These are phyloP conservation scores for Phytophthora podocarpi DNA, from an alignment of 352 stramenopile genomes.

Conservation along the genomic window DNA sequence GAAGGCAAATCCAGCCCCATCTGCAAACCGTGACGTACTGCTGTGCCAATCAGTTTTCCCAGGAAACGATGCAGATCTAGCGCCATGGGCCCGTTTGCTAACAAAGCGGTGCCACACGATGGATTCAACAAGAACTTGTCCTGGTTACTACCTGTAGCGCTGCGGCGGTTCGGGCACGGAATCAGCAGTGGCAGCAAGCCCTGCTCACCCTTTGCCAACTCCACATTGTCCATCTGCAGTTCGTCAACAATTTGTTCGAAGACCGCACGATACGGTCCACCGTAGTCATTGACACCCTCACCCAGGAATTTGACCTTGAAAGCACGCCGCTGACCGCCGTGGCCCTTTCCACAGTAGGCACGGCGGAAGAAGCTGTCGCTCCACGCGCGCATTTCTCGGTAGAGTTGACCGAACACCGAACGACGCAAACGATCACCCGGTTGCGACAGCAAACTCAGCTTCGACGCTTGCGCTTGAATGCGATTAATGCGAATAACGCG, in stretches of 20 bases:
- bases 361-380: constrained; percentile 94
- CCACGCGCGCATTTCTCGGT: constrained; percentile 96
- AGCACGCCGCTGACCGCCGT: constrained; percentile 96
- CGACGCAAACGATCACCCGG: constrained; percentile 86
- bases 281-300: constrained; percentile 99
- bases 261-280: constrained; percentile 96
- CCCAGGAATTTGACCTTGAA: constrained; percentile 99
- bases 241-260: constrained; percentile 98
- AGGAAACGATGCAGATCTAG: constrained; percentile 95
- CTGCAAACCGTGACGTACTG: constrained; percentile 95
- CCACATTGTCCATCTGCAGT: constrained; percentile 91
- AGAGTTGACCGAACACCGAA: constrained; percentile 98
- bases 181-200: constrained; percentile 89
- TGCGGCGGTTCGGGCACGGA: constrained; percentile 88
- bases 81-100: constrained; percentile 88
- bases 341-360: constrained; percentile 96
- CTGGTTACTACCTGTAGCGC: constrained; percentile 87
- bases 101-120: constrained; percentile 77
- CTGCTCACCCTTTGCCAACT: constrained; percentile 85
- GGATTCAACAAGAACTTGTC: constrained; percentile 93
- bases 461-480: constrained; percentile 91
- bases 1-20: constrained; percentile 92
- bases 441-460: constrained; percentile 89
- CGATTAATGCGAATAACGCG: constrained; percentile 98
- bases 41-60: constrained; percentile 96